Conservation (phyloP, 306 rosid species). For the Quercus robur region DNA sequence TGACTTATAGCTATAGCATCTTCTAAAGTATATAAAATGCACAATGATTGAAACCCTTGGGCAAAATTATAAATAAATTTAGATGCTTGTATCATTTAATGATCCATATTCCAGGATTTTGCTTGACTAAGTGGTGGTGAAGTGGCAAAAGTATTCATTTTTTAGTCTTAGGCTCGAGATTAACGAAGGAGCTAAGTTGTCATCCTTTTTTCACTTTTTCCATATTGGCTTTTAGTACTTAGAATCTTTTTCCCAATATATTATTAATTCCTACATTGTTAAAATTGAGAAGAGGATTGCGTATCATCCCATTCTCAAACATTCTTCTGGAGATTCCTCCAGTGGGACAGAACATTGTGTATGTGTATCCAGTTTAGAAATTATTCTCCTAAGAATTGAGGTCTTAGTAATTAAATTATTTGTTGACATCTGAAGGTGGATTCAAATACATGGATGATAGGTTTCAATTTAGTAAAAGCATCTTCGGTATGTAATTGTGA, state of each 20-base stretch:
- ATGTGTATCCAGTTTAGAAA: background rate
- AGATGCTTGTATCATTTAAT: background rate
- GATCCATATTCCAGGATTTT: background rate
- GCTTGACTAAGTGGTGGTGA: background rate
- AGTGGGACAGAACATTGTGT: background rate
- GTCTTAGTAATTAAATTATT: background rate
- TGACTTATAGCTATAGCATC: slow-evolving; percentile 1
- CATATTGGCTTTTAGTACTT: background rate
- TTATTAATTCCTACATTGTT: background rate
- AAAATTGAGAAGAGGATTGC: background rate
- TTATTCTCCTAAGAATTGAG: background rate
- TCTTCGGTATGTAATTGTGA: background rate
- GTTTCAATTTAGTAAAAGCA: background rate
- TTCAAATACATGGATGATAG: background rate
- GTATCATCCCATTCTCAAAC: background rate
- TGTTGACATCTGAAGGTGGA: background rate
- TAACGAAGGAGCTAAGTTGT: background rate
- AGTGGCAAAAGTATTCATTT: background rate
- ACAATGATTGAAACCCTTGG: background rate
- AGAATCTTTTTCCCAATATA: background rate
- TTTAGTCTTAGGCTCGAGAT: background rate
- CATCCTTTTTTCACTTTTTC: background rate
- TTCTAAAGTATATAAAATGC: background rate
- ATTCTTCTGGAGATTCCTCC: background rate
- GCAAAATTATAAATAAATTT: background rate